Conservation (phyloP, 768 basidiomycete species). For the Phanerodontia chrysosporium region DNA sequence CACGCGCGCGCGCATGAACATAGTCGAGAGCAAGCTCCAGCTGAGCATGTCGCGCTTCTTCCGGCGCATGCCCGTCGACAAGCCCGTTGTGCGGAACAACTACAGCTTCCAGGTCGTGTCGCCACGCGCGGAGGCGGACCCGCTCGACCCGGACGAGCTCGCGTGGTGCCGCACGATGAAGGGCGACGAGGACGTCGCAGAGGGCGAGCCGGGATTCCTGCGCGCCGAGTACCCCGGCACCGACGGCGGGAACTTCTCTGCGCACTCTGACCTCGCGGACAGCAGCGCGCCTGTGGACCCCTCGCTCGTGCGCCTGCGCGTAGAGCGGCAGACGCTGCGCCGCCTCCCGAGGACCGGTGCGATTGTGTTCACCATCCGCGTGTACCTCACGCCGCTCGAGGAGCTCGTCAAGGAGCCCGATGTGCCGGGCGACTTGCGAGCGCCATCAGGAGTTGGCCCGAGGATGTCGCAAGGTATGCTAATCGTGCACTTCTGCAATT, state of each 20-base stretch:
- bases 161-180: slow-evolving; percentile 56
- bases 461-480: slow-evolving; percentile 52
- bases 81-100: slow-evolving; percentile 71
- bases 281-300: slow-evolving; percentile 13
- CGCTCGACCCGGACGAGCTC: slow-evolving; percentile 57
- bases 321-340: slow-evolving; percentile 64
- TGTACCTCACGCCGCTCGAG: slow-evolving; percentile 53
- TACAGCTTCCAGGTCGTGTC: slow-evolving; percentile 45
- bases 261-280: not conserved
- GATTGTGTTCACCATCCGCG: slow-evolving; percentile 66
- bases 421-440: slow-evolving; percentile 57
- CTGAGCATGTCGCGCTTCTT: slow-evolving; percentile 68
- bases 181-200: slow-evolving; percentile 45
- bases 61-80: slow-evolving; percentile 57
- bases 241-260: slow-evolving; percentile 1
- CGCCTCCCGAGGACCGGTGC: slow-evolving; percentile 61
- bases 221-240: not conserved
- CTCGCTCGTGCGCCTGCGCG: slow-evolving; percentile 45
- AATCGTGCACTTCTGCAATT: slow-evolving; percentile 28
- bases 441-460: slow-evolving; percentile 62
- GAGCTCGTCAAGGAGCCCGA: slow-evolving; percentile 52
- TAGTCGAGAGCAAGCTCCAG: slow-evolving; percentile 52
- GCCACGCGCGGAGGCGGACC: slow-evolving; percentile 18
- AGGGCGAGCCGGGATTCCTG: slow-evolving; percentile 9
- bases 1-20: not conserved